phyloP scores from a whole-genome alignment of 2,329 filamentous ascomycete genomes.

The Aspergillus sp. region DNA sequence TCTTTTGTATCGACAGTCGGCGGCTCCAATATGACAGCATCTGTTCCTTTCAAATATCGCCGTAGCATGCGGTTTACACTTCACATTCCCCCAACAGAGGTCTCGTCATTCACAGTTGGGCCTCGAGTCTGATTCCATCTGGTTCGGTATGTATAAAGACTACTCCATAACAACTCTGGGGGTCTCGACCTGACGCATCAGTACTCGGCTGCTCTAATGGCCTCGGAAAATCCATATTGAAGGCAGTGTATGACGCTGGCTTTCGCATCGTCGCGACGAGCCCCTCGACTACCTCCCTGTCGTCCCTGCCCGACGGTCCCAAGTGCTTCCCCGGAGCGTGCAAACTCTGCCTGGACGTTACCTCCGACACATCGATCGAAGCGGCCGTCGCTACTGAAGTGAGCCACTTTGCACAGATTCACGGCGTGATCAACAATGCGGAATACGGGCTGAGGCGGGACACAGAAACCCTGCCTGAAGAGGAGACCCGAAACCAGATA shows the following conservation, averaged over 20 bases:
- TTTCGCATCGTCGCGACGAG: constrained; percentile 51
- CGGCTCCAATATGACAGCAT: background rate
- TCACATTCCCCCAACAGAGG: background rate
- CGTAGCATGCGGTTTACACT: background rate
- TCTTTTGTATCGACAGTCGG: too few relatives aligned
- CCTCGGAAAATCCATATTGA: constrained; percentile 44
- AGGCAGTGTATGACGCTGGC: constrained; percentile 20
- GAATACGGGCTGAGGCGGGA: background rate
- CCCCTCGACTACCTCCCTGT: constrained; percentile 43
- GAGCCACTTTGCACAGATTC: constrained; percentile 28
- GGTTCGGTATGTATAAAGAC: too few relatives aligned
- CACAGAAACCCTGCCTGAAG: constrained; percentile 18
- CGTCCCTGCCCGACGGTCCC: constrained; percentile 37
- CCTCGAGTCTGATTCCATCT: too few relatives aligned
- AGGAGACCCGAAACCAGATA: background rate
- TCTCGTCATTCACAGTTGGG: background rate
- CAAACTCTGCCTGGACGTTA: constrained; percentile 51
- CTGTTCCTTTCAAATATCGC: background rate
- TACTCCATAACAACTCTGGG: too few relatives aligned
- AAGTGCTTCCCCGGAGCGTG: too few relatives aligned
- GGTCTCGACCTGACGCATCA: constrained; percentile 17
- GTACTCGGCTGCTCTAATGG: constrained; percentile 53
- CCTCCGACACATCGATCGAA: constrained; percentile 37
- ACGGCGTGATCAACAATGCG: constrained; percentile 1
- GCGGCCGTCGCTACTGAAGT: constrained; percentile 34